phyloP scores from a whole-genome alignment of 352 stramenopile species.

The Globisporangium paroecandrum region DNA sequence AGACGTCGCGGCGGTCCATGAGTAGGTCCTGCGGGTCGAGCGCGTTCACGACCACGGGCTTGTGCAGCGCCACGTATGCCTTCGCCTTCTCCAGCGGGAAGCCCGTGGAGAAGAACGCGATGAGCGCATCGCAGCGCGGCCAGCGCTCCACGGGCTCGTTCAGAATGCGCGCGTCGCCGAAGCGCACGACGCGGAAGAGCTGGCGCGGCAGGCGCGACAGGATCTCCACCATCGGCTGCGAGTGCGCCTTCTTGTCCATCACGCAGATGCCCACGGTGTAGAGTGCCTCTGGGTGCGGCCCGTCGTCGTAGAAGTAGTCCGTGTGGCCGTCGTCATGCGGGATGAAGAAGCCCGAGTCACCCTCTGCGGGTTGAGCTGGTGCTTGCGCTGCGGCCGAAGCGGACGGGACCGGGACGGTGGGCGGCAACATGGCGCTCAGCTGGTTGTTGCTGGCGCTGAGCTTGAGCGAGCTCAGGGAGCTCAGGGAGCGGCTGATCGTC shows the following conservation, averaged over 20 bases:
- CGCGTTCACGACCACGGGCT: slow-evolving; percentile 97
- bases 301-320: slow-evolving; percentile 10
- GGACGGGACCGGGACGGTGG: slow-evolving; percentile 1
- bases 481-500: slow-evolving; percentile 16
- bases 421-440: slow-evolving; percentile 9
- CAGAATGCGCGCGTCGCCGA: slow-evolving; percentile 96
- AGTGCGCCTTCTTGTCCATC: slow-evolving; percentile 97
- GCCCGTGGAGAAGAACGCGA: slow-evolving; percentile 97
- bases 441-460: slow-evolving; percentile 18
- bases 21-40: slow-evolving; percentile 93
- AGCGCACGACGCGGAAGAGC: slow-evolving; percentile 96
- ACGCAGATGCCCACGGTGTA: slow-evolving; percentile 95
- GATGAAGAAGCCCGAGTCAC: slow-evolving; percentile 19
- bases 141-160: slow-evolving; percentile 91
- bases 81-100: slow-evolving; percentile 98
- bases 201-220: slow-evolving; percentile 82
- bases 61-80: slow-evolving; percentile 93
- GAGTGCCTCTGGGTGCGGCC: slow-evolving; percentile 6
- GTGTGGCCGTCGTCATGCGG: slow-evolving; percentile 11
- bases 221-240: slow-evolving; percentile 96
- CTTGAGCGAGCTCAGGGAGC: slow-evolving; percentile 14
- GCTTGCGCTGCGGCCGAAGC: not conserved
- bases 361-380: not conserved
- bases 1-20: slow-evolving; percentile 95
- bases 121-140: slow-evolving; percentile 95